These are phyloP conservation scores for Scutellaria baicalensis DNA, from an alignment of 257 asterid genomes.

Conservation along the genomic window DNA sequence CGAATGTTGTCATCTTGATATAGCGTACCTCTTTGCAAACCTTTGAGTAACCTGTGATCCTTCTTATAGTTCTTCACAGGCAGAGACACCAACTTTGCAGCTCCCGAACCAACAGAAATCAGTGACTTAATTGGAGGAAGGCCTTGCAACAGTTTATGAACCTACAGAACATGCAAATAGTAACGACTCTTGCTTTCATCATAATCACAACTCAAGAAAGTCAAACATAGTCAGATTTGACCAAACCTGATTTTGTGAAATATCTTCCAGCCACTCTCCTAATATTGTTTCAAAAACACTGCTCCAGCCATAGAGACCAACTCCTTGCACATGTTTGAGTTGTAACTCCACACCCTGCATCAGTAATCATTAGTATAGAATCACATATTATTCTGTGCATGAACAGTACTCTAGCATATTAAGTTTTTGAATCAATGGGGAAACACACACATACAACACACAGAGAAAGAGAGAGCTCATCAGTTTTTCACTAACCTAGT, in stretches of 20 bases:
- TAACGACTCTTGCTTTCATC: conserved; percentile 13
- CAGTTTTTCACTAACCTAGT: neutral
- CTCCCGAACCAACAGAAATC: conserved; percentile 97
- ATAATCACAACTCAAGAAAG: conserved; percentile 18
- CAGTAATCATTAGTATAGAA: conserved; percentile 19
- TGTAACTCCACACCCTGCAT: conserved; percentile 86
- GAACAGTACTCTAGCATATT: conserved; percentile 1
- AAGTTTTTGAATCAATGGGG: neutral
- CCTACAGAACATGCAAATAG: conserved; percentile 29
- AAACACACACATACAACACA: no score
- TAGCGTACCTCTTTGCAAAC: conserved; percentile 90
- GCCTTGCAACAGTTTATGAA: conserved; percentile 88
- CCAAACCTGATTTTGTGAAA: conserved; percentile 90
- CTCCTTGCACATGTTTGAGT: conserved; percentile 83
- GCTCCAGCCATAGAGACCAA: conserved; percentile 89
- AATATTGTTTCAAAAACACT: conserved; percentile 66
- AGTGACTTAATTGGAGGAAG: conserved; percentile 93
- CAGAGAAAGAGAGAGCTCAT: neutral
- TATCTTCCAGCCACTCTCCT: conserved; percentile 98
- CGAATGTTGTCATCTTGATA: neutral
- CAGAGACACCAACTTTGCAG: conserved; percentile 83
- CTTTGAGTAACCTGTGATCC: conserved; percentile 83
- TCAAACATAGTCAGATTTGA: conserved; percentile 1
- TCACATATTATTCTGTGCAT: neutral
- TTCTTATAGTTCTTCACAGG: conserved; percentile 81